Evolutionary conservation across 75 land plant genomes (phyloP).

Genomic region (Ceratopteris richardii): DNA sequence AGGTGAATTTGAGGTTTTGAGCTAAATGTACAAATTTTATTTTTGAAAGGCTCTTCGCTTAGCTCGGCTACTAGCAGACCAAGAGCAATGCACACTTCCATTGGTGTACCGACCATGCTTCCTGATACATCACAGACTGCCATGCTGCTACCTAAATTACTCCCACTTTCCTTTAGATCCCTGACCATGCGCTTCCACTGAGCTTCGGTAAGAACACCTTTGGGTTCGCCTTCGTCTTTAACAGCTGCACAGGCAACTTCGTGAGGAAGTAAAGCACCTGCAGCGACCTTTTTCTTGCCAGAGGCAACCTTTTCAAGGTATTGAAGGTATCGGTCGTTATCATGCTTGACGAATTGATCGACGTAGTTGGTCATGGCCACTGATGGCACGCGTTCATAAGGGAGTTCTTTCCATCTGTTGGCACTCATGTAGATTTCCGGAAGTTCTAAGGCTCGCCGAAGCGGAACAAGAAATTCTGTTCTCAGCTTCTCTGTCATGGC

Average conservation of each 20-base stretch:
- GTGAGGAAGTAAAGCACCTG: too few relatives aligned
- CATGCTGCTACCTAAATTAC: slow-evolving; percentile 29
- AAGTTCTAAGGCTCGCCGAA: slow-evolving; percentile 36
- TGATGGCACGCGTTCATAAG: slow-evolving; percentile 59
- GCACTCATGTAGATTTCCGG: too few relatives aligned
- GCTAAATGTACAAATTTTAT: too few relatives aligned
- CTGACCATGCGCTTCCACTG: slow-evolving; percentile 67
- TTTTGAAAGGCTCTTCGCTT: too few relatives aligned
- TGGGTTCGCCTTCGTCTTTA: slow-evolving; percentile 5
- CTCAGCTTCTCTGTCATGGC: slow-evolving; percentile 38
- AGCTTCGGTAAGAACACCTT: slow-evolving; percentile 42
- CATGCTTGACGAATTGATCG: slow-evolving; percentile 45
- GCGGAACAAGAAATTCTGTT: slow-evolving; percentile 50
- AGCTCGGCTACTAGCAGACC: too few relatives aligned
- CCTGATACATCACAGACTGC: slow-evolving; percentile 73
- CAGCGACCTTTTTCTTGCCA: slow-evolving; percentile 54
- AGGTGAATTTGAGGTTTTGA: too few relatives aligned
- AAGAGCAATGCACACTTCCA: too few relatives aligned
- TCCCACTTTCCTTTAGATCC: slow-evolving; percentile 39
- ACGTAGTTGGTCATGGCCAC: slow-evolving; percentile 69
- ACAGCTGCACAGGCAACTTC: slow-evolving; percentile 57
- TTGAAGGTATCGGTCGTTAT: slow-evolving; percentile 30
- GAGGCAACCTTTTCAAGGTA: slow-evolving; percentile 37
- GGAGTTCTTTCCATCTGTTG: slow-evolving; percentile 42
- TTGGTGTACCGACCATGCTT: too few relatives aligned